phyloP scores from a whole-genome alignment of 331 rosid species.

The Malus hybrid region DNA sequence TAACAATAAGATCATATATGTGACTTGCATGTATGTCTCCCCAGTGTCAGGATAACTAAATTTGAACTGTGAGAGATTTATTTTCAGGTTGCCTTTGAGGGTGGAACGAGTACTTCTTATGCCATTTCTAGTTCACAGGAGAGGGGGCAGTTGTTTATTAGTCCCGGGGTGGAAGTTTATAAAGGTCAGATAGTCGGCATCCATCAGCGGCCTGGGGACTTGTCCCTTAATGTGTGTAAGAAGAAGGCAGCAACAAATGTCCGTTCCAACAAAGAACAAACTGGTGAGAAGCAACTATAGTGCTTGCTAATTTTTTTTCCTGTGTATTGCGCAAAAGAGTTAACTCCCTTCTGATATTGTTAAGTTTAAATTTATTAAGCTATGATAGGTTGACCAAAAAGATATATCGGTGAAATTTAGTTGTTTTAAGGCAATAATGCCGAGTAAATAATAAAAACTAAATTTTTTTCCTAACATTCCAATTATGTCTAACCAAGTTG shows the following conservation, averaged over 20 bases:
- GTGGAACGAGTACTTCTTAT: conserved; percentile 80
- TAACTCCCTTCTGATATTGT: neutral
- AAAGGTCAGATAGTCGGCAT: conserved; percentile 94
- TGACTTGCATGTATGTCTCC: neutral
- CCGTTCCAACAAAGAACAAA: conserved; percentile 86
- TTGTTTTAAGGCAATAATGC: neutral
- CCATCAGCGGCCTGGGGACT: conserved; percentile 95
- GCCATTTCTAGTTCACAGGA: conserved; percentile 89
- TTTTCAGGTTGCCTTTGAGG: conserved; percentile 94
- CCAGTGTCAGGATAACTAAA: neutral
- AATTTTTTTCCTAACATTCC: neutral
- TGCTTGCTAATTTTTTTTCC: neutral
- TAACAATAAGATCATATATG: neutral
- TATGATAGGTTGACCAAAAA: neutral
- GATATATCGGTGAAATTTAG: neutral
- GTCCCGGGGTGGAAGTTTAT: conserved; percentile 76
- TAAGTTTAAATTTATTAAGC: neutral
- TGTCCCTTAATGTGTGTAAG: conserved; percentile 88
- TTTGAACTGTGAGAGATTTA: neutral
- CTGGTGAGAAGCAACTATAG: conserved; percentile 50
- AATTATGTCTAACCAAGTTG: neutral
- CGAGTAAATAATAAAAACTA: neutral
- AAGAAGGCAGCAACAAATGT: conserved; percentile 94
- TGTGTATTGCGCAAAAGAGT: neutral
- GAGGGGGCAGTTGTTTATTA: conserved; percentile 86